Evolutionary conservation across 2,329 filamentous ascomycete genomes (phyloP), one percentile per base, ranked within the genome.

Genomic region (Sphaerulina musiva): DNA sequence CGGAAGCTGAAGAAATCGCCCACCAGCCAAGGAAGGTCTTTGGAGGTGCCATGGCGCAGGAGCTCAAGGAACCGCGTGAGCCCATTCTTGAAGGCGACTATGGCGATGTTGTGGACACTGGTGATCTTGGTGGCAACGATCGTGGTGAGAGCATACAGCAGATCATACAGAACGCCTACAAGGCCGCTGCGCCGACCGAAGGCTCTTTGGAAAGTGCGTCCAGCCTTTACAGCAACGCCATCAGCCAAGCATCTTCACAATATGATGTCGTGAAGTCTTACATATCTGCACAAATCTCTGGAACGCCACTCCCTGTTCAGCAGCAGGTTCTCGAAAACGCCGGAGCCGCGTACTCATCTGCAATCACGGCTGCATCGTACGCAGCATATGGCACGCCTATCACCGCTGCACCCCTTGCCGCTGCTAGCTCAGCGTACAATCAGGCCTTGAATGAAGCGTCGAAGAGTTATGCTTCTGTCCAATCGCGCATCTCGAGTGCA

Each of bases 301-400:
- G 85, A 32, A 83, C 83, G 23, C 81, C 85, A 1, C 80, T 86
- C 64, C 86, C 87, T 6, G 78, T 81, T 3, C 83, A 89, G 57
- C 76, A 87, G 61, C 76, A 87, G 57, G 79, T 89, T 67, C 73
- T 87, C 10, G 79, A 84, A 7, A 87, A 85, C 0, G 80, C 87
- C 8, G 83, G 84, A 7, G 78, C 76, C 5, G 85, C 80, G 1
- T 90, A 89, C 65, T 84, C 84, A 34, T 79, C 79, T 32, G 84
- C 85, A 1, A 66, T 86, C 74, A 74, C 78, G 53, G 80, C 80
- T 71, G 81, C 80, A 14, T 82, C 79, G 12, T 73, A 79, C 53
- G 76, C 75, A n/a, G 76, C 81, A 56, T 81, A 79, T 58, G 78
- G 84, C 29, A 80, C 79, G 48, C 83, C 85, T 0, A 80, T 90